Evolutionary conservation across 2,329 filamentous ascomycete genomes (phyloP).

Genomic region (Botrytis deweyae): DNA sequence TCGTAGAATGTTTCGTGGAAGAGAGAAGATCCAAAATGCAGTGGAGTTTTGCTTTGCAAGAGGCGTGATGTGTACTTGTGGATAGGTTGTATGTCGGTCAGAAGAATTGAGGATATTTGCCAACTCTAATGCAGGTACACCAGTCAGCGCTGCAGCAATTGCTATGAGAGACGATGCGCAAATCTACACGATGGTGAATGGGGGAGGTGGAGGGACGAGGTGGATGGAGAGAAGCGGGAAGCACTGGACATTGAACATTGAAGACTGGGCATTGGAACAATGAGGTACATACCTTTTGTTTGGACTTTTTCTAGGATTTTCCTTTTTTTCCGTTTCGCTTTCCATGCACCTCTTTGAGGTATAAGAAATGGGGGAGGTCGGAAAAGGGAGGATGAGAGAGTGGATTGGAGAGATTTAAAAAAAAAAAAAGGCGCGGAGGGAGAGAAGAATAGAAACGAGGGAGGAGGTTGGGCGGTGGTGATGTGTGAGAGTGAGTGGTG

Average conservation of each 20-base stretch:
- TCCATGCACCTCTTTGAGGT: conserved; percentile 28
- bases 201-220: conserved; percentile 20
- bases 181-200: conserved; percentile 5
- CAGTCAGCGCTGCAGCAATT: conserved; percentile 38
- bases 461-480: conserved; percentile 33
- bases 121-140: conserved; percentile 42
- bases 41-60: conserved; percentile 19
- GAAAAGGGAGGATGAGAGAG: conserved; percentile 37
- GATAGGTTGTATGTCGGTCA: conserved; percentile 25
- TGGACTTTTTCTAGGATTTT: not conserved
- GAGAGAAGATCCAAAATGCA: conserved; percentile 8
- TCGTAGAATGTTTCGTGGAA: conserved; percentile 28
- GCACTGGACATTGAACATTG: conserved; percentile 21
- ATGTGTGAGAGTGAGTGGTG: conserved; percentile 34
- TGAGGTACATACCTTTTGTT: conserved; percentile 33
- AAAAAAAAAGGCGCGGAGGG: conserved; percentile 29
- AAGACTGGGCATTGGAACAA: conserved; percentile 3
- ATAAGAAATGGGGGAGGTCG: conserved; percentile 33
- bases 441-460: conserved; percentile 23
- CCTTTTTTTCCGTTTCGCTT: conserved; percentile 8
- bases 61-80: conserved; percentile 25
- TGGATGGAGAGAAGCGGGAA: conserved; percentile 32
- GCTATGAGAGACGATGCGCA: conserved; percentile 30
- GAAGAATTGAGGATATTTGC: conserved; percentile 35
- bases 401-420: conserved; percentile 27